Conservation (phyloP, 2,329 filamentous ascomycete species). For the Stromatinia cepivora region DNA sequence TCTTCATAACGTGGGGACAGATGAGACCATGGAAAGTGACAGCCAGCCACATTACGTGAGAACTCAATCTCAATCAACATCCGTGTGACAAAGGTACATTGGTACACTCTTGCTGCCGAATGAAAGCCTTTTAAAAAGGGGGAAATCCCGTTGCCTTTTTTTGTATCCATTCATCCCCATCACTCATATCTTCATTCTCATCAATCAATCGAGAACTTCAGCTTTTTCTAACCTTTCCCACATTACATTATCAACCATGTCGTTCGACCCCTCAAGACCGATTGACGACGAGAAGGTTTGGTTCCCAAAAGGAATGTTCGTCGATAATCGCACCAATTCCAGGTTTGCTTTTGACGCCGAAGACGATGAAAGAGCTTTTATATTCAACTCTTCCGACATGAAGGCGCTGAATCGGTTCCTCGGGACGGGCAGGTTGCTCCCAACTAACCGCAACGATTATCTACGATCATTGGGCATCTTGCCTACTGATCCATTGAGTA, state of each 20-base stretch:
- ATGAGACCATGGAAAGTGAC: neutral
- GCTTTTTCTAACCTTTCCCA: neutral
- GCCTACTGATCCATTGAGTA: neutral
- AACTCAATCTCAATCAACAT: neutral
- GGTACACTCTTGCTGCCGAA: too few relatives aligned
- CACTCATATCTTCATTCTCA: neutral
- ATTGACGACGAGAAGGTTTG: constrained; percentile 6
- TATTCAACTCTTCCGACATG: constrained; percentile 5
- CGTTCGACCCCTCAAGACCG: constrained; percentile 7
- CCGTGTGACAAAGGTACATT: neutral
- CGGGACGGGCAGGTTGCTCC: neutral
- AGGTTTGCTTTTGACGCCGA: neutral
- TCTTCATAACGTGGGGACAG: neutral
- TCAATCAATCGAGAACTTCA: neutral
- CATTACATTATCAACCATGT: neutral
- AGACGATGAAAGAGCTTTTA: constrained; percentile 11
- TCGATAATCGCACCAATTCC: constrained; percentile 4
- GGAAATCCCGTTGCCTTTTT: neutral
- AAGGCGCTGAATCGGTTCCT: constrained; percentile 3
- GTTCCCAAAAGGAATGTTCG: constrained; percentile 14
- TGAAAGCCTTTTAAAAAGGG: neutral
- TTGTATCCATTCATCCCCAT: neutral
- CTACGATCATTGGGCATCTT: constrained; percentile 6
- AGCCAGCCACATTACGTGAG: neutral
- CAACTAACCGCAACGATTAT: constrained; percentile 3